Evolutionary conservation across 139 green algal species (phyloP).

Genomic region (Closterium sp.): DNA sequence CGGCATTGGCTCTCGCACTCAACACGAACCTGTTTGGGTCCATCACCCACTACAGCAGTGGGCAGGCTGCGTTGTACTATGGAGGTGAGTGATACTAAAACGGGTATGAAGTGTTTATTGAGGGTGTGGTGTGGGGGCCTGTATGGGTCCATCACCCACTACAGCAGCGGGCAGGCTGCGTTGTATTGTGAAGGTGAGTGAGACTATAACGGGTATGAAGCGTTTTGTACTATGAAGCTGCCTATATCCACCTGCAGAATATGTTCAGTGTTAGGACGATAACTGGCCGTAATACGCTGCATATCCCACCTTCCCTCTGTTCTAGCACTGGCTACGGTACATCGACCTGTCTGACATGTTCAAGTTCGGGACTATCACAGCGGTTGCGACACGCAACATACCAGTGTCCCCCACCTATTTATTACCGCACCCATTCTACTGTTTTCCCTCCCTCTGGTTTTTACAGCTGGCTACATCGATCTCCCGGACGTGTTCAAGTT

Average conservation of each 20-base stretch:
- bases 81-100: slow-evolving; percentile 26
- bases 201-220: neutral
- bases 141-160: slow-evolving; percentile 60
- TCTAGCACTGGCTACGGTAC: slow-evolving; percentile 36
- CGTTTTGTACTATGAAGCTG: too few relatives aligned
- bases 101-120: neutral
- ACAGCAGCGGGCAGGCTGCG: slow-evolving; percentile 74
- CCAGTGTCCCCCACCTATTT: too few relatives aligned
- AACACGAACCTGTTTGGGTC: slow-evolving; percentile 94
- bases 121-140: too few relatives aligned
- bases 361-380: slow-evolving; percentile 82
- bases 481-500: slow-evolving; percentile 86
- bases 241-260: too few relatives aligned
- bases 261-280: too few relatives aligned
- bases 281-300: too few relatives aligned
- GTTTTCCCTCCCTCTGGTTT: neutral
- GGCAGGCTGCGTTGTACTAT: slow-evolving; percentile 91
- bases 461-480: slow-evolving; percentile 72
- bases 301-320: neutral
- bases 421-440: neutral
- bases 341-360: slow-evolving; percentile 86
- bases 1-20: slow-evolving; percentile 83
- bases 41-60: slow-evolving; percentile 93
- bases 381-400: slow-evolving; percentile 62
- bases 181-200: slow-evolving; percentile 78